Base-by-base conservation (phyloP, 495 filamentous ascomycete genomes). In the Podospora pseudoanserina region DNA sequence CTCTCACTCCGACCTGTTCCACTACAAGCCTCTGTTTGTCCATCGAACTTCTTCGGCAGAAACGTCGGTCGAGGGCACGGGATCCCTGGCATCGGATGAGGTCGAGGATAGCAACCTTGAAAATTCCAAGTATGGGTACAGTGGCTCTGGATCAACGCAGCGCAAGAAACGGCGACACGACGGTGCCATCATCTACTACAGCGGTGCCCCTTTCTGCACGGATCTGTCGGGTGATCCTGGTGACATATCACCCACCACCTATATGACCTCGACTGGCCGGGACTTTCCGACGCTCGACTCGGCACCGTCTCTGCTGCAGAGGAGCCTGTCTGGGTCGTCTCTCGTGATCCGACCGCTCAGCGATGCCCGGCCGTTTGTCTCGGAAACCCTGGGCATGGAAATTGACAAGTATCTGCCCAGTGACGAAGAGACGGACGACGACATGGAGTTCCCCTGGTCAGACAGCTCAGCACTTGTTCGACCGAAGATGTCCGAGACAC, bases 151-250 rank as follows among this genome's bases (percentile, higher is more conserved):
- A 59, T 76, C 77, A 44, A 75, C 77, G 27, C 78, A 79, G 63
- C 78, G 81, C 64, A 79, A 78, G 68, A 82, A 72, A 63, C 80
- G 77, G 49, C 79, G 77, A 15, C 83, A 83, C 19, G 88, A 87
- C 71, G 91, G 92, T 15, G 89, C 91, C 20, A 92, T 93, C 71
- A 90, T 92, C 60, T 94, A 90, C 74, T 94, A 93, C 76, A 90
- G 88, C 65, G 86, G 87, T 27, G 87, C 88, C 5, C 83, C 82
- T 1, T 94, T 94, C 74, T 93, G 86, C 76, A 92, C 88, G 15
- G 91, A 94, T 79, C 82, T 93, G 4, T 90, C 86, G 60, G 85
- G 87, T n/a, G 88, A 91, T 72, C 77, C 79, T 58, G 76, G 73
- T 64, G 80, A 74, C 66, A 69, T 73, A 39, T 84, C 76, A 4